Conservation (phyloP, 768 basidiomycete species). For the Trametes meyenii region DNA sequence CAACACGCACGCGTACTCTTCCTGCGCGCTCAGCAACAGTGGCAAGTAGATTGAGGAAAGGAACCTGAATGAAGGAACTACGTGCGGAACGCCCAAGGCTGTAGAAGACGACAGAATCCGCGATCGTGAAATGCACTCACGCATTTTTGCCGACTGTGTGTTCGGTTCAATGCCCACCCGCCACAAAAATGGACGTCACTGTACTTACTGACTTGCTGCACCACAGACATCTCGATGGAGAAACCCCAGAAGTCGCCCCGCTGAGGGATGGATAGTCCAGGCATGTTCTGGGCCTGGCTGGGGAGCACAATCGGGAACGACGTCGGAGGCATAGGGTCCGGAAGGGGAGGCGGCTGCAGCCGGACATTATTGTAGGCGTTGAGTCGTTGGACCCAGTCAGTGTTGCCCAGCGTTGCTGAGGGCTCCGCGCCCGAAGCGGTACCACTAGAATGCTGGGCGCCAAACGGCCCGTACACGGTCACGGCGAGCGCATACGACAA, state of each 20-base stretch:
- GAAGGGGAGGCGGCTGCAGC: slow-evolving; percentile 35
- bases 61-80: slow-evolving; percentile 55
- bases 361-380: slow-evolving; percentile 37
- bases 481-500: not conserved
- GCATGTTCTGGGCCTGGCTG: slow-evolving; percentile 11
- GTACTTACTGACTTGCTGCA: slow-evolving; percentile 62
- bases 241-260: slow-evolving; percentile 72
- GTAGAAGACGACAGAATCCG: not conserved
- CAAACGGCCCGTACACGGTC: slow-evolving; percentile 31
- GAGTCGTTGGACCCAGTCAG: not conserved
- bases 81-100: not conserved
- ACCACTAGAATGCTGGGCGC: slow-evolving; percentile 19
- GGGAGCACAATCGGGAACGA: slow-evolving; percentile 27
- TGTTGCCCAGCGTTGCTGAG: not conserved
- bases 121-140: slow-evolving; percentile 32
- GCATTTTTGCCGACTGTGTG: slow-evolving; percentile 55
- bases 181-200: not conserved
- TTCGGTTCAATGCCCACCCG: not conserved
- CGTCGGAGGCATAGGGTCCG: slow-evolving; percentile 28
- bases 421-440: slow-evolving; percentile 6
- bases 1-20: slow-evolving; percentile 64
- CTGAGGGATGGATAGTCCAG: slow-evolving; percentile 44
- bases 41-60: slow-evolving; percentile 80
- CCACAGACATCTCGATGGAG: slow-evolving; percentile 75
- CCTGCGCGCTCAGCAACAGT: slow-evolving; percentile 71